phyloP scores from a whole-genome alignment of 306 rosid species.

The Cicer cuneatum region DNA sequence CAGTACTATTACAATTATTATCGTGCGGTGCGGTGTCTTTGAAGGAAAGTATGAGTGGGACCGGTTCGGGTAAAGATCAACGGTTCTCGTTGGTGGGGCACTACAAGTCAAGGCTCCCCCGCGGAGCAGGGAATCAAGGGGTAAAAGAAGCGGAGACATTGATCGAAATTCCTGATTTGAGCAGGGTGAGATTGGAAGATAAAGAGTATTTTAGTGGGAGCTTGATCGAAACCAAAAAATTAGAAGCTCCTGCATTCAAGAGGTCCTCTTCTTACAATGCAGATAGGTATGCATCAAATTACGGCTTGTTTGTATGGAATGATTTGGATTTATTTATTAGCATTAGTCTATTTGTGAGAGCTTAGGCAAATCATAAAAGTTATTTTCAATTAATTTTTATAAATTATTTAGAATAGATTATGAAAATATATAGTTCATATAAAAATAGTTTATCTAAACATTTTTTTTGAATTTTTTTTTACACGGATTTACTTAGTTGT shows the following conservation, averaged over 20 bases:
- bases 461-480: not conserved
- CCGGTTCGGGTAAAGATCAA: slow-evolving; percentile 59
- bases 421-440: too few species aligned
- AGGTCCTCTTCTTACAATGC: slow-evolving; percentile 92
- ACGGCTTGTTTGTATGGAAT: too few species aligned
- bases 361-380: too few species aligned
- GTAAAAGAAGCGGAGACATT: slow-evolving; percentile 54
- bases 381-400: too few species aligned
- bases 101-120: slow-evolving; percentile 65
- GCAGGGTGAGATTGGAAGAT: slow-evolving; percentile 77
- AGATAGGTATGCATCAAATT: slow-evolving; percentile 60
- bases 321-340: too few species aligned
- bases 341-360: too few species aligned
- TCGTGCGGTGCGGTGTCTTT: slow-evolving; percentile 92
- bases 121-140: slow-evolving; percentile 56
- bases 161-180: slow-evolving; percentile 52
- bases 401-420: too few species aligned
- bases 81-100: slow-evolving; percentile 68
- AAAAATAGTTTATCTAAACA: too few species aligned
- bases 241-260: slow-evolving; percentile 60
- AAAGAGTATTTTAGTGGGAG: slow-evolving; percentile 95
- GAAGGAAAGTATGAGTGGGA: slow-evolving; percentile 69
- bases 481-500: too few species aligned
- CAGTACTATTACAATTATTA: slow-evolving; percentile 77
- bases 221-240: slow-evolving; percentile 71